Evolutionary conservation across 768 basidiomycete genomes (phyloP).

Genomic region (Lepiota subincarnata): DNA sequence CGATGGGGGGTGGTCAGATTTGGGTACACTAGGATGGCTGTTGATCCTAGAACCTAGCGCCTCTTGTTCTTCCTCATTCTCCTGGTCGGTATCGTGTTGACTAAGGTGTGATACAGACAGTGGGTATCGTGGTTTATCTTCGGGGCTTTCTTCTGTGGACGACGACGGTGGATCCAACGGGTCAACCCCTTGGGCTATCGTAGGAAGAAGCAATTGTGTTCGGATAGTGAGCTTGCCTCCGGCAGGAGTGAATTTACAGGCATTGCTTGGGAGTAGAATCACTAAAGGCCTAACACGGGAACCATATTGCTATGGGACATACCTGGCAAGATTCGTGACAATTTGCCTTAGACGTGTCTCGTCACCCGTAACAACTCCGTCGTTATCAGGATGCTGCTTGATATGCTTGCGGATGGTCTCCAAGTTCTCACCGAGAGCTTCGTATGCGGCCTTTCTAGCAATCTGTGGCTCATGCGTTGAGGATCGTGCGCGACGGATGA

Average conservation of each 20-base stretch:
- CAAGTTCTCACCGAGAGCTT: conserved; percentile 50
- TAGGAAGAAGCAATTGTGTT: conserved; percentile 53
- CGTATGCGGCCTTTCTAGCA: conserved; percentile 55
- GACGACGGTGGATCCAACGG: conserved; percentile 13
- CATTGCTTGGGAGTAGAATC: conserved; percentile 44
- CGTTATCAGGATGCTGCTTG: conserved; percentile 41
- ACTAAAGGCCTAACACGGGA: neutral
- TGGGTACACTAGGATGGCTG: neutral
- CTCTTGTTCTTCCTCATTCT: conserved; percentile 18
- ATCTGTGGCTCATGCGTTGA: conserved; percentile 30
- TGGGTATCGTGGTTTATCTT: conserved; percentile 1
- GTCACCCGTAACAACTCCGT: conserved; percentile 78
- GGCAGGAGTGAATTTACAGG: conserved; percentile 73
- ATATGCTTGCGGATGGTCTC: conserved; percentile 39
- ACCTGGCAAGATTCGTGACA: conserved; percentile 81
- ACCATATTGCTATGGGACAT: conserved; percentile 11
- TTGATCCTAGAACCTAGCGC: conserved; percentile 17
- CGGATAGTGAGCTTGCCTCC: conserved; percentile 66
- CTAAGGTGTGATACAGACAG: conserved; percentile 7
- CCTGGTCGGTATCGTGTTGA: conserved; percentile 8
- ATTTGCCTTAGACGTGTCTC: conserved; percentile 79
- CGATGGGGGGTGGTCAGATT: conserved; percentile 27
- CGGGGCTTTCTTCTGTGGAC: neutral
- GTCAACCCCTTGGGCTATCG: conserved; percentile 17
- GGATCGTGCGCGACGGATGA: neutral